These are phyloP conservation scores for Cystobasidiopsis lactophilus DNA, from an alignment of 768 basidiomycete genomes.

Conservation along the genomic window DNA sequence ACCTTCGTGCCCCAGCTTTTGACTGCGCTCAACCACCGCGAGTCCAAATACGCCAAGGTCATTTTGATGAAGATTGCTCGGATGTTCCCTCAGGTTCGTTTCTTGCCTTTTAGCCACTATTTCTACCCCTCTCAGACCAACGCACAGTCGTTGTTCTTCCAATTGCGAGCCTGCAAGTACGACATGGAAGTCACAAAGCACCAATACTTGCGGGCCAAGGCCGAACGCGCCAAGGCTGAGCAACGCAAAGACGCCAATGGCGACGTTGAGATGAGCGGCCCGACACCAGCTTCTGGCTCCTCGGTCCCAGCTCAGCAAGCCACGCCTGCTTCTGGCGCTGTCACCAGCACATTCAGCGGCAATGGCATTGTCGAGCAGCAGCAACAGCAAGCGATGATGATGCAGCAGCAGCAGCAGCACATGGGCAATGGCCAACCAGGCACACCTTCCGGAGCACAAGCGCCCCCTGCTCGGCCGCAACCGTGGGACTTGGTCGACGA, in stretches of 20 bases:
- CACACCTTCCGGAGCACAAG: too few species aligned
- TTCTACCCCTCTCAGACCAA: not conserved
- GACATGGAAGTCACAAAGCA: constrained; percentile 31
- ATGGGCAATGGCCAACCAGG: not conserved
- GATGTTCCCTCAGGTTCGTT: constrained; percentile 63
- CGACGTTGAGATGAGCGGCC: constrained; percentile 10
- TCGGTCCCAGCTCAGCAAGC: not conserved
- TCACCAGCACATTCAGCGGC: not conserved
- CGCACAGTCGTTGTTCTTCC: constrained; percentile 93
- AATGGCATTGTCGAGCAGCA: not conserved
- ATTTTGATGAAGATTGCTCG: constrained; percentile 76
- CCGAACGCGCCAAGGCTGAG: constrained; percentile 5
- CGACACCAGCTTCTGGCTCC: constrained; percentile 7
- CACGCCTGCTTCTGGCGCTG: too few species aligned
- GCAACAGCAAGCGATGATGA: not conserved
- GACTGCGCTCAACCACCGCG: constrained; percentile 65
- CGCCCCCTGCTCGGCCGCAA: constrained; percentile 27
- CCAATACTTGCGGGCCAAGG: constrained; percentile 18
- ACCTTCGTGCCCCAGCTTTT: constrained; percentile 86
- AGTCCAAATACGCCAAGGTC: constrained; percentile 76
- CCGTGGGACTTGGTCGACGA: constrained; percentile 85
- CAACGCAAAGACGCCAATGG: constrained; percentile 9
- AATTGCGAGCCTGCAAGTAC: constrained; percentile 60
- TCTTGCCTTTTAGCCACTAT: not conserved
- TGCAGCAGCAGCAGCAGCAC: not conserved